Evolutionary conservation across 495 filamentous ascomycete species (phyloP), one percentile per base, ranked within the genome.

Genomic region (Lepidopterella palustris): DNA sequence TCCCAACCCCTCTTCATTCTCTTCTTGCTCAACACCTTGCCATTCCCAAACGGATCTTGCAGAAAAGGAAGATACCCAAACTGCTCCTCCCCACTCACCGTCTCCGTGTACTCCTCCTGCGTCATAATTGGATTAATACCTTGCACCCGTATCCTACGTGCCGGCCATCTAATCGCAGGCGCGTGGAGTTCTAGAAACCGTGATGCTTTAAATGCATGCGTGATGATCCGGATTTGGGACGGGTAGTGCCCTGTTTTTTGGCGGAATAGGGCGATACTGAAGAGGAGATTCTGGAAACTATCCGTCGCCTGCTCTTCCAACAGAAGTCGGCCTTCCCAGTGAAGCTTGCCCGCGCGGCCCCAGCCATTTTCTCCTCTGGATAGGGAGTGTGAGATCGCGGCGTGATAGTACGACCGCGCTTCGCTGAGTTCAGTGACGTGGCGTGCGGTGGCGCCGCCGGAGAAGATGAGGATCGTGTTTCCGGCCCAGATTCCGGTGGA

Each of bases 261-360:
- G 25, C 65, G 62, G 59, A 71, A 75, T 1, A 58, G 50, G 21
- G 72, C 26, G 52, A 75, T 67, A 21, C 65, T 67, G 53, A 75
- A 75, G 20, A 75, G 61, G n/a, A 75, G 61, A 48, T 75, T 75
- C 61, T 75, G 73, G 45, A 60, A 74, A 35, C 69, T 72, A 53
- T 75, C 73, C 15, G 73, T 75, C 25, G 73, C 70, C 25, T 53
- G 24, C 32, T 73, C 70, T 35, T 75, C 73, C 0, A 70, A 49
- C 10, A 69, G 32, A 4, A 68, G 39, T 6, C 54, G 54, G 3
- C 55, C 61, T 13, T 59, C 25, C 57, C 29, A 24, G 53, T 53
- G 58, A 3, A 62, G 54, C 42, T 25, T 27, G 5, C 15, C 8
- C 21, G 54, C 45, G 9, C 31, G 24, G 6, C 55, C 58, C 18